These are phyloP conservation scores for Globisporangium okanoganense DNA, from an alignment of 352 stramenopile genomes.

Conservation along the genomic window DNA sequence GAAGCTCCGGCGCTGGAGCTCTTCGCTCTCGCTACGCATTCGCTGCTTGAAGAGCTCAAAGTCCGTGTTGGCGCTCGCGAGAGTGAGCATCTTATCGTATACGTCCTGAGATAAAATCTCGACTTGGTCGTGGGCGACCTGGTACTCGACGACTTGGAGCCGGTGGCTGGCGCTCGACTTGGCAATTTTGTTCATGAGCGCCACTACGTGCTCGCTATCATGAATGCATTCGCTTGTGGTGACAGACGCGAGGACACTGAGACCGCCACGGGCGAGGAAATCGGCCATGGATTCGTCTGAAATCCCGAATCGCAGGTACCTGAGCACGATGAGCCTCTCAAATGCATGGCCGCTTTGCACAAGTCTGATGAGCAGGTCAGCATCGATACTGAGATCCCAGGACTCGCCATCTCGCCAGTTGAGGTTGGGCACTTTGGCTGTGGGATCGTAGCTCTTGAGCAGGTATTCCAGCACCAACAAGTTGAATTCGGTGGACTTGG, in stretches of 20 bases:
- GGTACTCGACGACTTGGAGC: not conserved
- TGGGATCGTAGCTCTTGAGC: not conserved
- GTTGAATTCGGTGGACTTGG: not conserved
- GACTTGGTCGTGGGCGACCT: not conserved
- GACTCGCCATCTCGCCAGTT: not conserved
- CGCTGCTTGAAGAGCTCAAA: not conserved
- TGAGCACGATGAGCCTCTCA: not conserved
- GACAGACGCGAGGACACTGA: not conserved
- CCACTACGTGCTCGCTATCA: not conserved
- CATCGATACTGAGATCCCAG: not conserved
- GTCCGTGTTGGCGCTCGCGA: not conserved
- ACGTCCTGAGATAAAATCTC: not conserved
- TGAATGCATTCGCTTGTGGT: not conserved
- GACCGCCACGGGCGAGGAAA: not conserved
- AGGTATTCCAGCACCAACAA: not conserved
- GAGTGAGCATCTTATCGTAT: not conserved
- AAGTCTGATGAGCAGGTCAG: not conserved
- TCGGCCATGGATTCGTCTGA: not conserved
- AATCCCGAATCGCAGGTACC: not conserved
- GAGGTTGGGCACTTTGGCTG: not conserved
- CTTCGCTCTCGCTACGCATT: slow-evolving; percentile 1
- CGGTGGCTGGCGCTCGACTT: not conserved
- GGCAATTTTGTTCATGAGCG: not conserved
- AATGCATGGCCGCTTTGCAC: not conserved
- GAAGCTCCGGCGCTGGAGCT: not conserved